Evolutionary conservation across 1,139 yeast genomes (phyloP), one percentile per base, ranked within the genome.

Genomic region (Arxiozyma telluris): DNA sequence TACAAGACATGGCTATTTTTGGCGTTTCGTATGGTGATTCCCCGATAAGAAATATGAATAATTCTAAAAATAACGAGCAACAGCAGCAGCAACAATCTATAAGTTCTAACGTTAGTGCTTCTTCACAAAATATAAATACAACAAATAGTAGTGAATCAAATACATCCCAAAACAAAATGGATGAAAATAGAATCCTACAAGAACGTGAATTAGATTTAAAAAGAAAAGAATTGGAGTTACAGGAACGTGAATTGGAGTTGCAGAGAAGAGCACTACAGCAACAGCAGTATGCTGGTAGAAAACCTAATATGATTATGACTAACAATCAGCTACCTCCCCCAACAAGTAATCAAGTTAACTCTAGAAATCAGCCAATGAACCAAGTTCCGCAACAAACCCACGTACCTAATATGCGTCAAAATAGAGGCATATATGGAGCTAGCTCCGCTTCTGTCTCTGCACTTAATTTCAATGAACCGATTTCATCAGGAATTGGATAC

Each of bases 211-310:
- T 73, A 49, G 81, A 76, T 58, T 66, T 78, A 50, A 72, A 73
- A 58, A 73, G 70, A 55, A 73, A 76, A 59, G 82, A 78, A 61
- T 68, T 76, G 55, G 74, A 75, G 38, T 64, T 78, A 59, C 65
- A 70, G 55, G 73, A 71, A 56, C 71, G 75, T 50, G 80, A 77
- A 62, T 48, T 68, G 44, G 73, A 71, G 45, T 59, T 72, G 45
- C 72, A 68, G 58, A 71, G 64, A 56, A 66, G 66, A 52, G 63
- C 69, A 18, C 59, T 60, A 34, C 65, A 59, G 52, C 62, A 62
- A 34, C 55, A 57, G 30, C 44, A 53, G 38, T 43, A 49, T 50
- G 47, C 9, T 6, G 39, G 39, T 30, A 46, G 52, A 27, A 27
- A 44, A 41, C 18, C 50, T 5, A 50, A 50, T 44, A 30, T 49